Conservation (phyloP, 164 flowering plant species). For the Chimonanthus salicifolius region DNA sequence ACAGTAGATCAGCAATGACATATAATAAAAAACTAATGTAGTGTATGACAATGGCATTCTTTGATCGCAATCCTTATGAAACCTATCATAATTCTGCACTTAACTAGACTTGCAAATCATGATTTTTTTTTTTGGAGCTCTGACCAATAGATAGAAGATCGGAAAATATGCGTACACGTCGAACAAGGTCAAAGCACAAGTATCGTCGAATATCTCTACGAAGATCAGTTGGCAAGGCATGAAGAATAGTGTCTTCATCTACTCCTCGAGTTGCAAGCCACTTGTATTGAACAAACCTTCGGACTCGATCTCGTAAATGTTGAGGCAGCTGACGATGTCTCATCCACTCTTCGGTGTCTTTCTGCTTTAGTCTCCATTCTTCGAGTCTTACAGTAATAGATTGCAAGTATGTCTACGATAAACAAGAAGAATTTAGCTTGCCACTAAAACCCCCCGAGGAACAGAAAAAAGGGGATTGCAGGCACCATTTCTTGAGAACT, state of each 20-base stretch:
- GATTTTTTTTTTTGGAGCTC: not conserved
- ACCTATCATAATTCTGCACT: too few relatives aligned
- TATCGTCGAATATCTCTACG: constrained; percentile 91
- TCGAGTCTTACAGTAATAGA: constrained; percentile 83
- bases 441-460: not conserved
- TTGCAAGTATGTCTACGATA: constrained; percentile 82
- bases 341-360: constrained; percentile 99
- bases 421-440: not conserved
- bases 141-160: not conserved
- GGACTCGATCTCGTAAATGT: constrained; percentile 59
- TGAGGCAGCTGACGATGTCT: constrained; percentile 88
- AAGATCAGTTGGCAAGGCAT: constrained; percentile 77
- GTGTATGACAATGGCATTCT: too few relatives aligned
- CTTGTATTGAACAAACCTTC: constrained; percentile 83
- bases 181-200: constrained; percentile 89
- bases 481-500: too few relatives aligned
- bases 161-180: constrained; percentile 53
- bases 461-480: too few relatives aligned
- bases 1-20: too few relatives aligned
- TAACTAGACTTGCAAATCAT: not conserved
- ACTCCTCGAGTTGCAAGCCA: constrained; percentile 97
- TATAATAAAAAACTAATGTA: too few relatives aligned
- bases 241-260: constrained; percentile 70
- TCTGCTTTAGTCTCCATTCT: constrained; percentile 89
- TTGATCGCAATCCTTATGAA: too few relatives aligned